phyloP scores from a whole-genome alignment of 805 yeast species.

The Kodamaea jinghongensis region DNA sequence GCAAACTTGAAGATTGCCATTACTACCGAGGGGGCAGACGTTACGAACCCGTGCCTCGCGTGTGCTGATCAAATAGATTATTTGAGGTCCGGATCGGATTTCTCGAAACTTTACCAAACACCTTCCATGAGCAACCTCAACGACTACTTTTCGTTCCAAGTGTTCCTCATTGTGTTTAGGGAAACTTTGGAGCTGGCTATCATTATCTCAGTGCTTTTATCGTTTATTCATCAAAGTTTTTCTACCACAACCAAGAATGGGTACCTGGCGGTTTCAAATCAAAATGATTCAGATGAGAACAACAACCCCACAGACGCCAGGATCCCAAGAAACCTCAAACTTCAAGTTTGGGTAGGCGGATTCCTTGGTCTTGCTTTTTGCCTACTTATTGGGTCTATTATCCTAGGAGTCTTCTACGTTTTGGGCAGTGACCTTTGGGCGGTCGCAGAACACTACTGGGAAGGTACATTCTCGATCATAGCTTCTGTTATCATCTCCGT shows the following conservation, averaged over 20 bases:
- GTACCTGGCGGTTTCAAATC: neutral
- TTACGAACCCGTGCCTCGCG: too few species aligned
- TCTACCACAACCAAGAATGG: slow-evolving; percentile 13
- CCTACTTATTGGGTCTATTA: slow-evolving; percentile 37
- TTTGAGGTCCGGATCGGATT: too few species aligned
- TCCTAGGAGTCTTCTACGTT: slow-evolving; percentile 38
- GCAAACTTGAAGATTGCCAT: too few species aligned
- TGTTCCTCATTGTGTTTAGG: slow-evolving; percentile 68
- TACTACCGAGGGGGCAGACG: too few species aligned
- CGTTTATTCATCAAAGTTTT: slow-evolving; percentile 64
- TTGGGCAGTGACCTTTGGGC: slow-evolving; percentile 46
- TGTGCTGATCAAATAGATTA: too few species aligned
- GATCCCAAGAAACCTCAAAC: slow-evolving; percentile 21
- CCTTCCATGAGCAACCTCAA: slow-evolving; percentile 4
- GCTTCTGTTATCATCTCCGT: slow-evolving; percentile 45
- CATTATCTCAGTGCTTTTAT: slow-evolving; percentile 68
- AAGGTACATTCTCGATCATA: slow-evolving; percentile 42
- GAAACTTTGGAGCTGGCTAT: slow-evolving; percentile 78
- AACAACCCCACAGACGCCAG: slow-evolving; percentile 3
- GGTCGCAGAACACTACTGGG: slow-evolving; percentile 48
- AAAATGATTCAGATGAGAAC: slow-evolving; percentile 3
- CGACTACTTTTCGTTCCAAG: slow-evolving; percentile 59
- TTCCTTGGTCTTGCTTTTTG: slow-evolving; percentile 38
- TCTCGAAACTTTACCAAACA: neutral
- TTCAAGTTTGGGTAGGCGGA: slow-evolving; percentile 47